These are phyloP conservation scores for cucumber (Cucumis sativus) DNA, from an alignment of 306 rosid genomes.

Conservation along the genomic window DNA sequence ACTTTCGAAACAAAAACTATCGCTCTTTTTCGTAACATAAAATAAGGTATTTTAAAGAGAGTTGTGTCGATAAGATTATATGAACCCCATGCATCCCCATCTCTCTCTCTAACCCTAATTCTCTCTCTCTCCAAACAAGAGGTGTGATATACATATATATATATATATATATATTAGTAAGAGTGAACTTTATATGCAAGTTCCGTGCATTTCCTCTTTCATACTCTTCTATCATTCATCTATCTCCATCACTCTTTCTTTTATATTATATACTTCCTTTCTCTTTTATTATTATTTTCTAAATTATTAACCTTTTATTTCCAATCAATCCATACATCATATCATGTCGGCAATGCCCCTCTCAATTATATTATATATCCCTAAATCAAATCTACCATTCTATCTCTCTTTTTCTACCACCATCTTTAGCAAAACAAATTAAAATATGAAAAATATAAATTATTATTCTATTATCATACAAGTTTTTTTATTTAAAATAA, in stretches of 20 bases:
- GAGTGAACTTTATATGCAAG: slow-evolving; percentile 4
- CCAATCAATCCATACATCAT: slow-evolving; percentile 1
- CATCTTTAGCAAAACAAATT: too few species aligned
- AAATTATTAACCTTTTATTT: neutral
- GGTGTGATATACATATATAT: neutral
- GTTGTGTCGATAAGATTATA: neutral
- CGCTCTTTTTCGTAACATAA: too few species aligned
- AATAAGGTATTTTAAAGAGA: neutral
- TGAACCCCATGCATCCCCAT: neutral
- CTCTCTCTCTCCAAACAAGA: neutral
- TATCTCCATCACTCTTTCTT: slow-evolving; percentile 17
- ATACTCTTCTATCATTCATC: slow-evolving; percentile 6
- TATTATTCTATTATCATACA: too few species aligned
- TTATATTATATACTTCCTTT: neutral
- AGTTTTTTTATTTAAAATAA: too few species aligned
- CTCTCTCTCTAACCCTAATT: slow-evolving; percentile 11
- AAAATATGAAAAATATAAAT: too few species aligned
- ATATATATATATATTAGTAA: too few species aligned
- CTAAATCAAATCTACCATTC: neutral
- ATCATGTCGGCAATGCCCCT: slow-evolving; percentile 4
- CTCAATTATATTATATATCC: neutral
- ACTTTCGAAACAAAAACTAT: too few species aligned
- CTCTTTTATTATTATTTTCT: neutral
- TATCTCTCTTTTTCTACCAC: too few species aligned
- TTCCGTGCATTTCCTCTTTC: slow-evolving; percentile 15